A percentile compares a stretch with the other conserved stretches of the same genome.
Conservation (phyloP, 768 basidiomycete genomes). For the Auriscalpium orientale region DNA sequence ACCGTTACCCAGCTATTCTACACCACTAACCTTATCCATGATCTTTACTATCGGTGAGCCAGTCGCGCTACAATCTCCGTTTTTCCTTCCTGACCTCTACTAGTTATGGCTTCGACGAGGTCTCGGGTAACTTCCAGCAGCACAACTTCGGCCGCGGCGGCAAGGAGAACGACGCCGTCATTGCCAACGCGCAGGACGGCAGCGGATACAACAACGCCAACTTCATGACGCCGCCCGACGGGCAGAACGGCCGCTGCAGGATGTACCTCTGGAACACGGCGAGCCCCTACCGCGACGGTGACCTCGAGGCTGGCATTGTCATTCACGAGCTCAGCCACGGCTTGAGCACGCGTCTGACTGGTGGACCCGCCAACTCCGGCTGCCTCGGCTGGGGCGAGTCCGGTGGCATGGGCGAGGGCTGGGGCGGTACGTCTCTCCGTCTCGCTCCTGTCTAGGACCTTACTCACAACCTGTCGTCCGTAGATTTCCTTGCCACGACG, state of each 20-base stretch:
- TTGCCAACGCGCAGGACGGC: slow-evolving; percentile 93
- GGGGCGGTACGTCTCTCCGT: slow-evolving; percentile 53
- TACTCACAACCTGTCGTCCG: neutral
- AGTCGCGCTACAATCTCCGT: neutral
- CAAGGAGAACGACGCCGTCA: slow-evolving; percentile 79
- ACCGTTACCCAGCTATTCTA: slow-evolving; percentile 89
- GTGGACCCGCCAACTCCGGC: slow-evolving; percentile 86
- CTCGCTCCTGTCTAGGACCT: neutral
- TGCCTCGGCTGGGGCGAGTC: slow-evolving; percentile 95
- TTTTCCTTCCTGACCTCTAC: slow-evolving; percentile 11
- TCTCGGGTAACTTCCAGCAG: slow-evolving; percentile 94
- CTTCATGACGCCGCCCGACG: slow-evolving; percentile 81
- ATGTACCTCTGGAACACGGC: slow-evolving; percentile 97
- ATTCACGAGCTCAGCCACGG: slow-evolving; percentile 89
- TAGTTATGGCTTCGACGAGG: slow-evolving; percentile 88
- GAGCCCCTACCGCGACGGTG: slow-evolving; percentile 87
- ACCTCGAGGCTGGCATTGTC: slow-evolving; percentile 94
- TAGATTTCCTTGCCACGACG: slow-evolving; percentile 80
- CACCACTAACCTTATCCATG: slow-evolving; percentile 74
- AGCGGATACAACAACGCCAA: slow-evolving; percentile 90
- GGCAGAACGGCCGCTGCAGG: slow-evolving; percentile 84
- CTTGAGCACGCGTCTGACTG: slow-evolving; percentile 87
- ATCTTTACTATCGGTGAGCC: slow-evolving; percentile 64
- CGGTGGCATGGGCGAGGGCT: slow-evolving; percentile 97
- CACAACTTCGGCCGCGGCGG: slow-evolving; percentile 94